phyloP scores from a whole-genome alignment of 2,329 filamentous ascomycete species.

The Talaromyces sp. region DNA sequence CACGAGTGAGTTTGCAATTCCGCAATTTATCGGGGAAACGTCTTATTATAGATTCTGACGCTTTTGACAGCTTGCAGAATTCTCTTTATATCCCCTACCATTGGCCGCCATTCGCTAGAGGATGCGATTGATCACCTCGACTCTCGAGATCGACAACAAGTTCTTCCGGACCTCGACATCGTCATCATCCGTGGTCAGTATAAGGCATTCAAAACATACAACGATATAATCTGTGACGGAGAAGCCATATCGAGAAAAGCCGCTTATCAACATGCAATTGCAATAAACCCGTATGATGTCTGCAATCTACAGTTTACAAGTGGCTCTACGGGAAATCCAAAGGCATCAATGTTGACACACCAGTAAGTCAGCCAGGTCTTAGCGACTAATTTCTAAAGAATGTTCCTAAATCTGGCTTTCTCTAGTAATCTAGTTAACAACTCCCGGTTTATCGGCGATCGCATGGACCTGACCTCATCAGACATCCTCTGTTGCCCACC shows the following conservation, averaged over 20 bases:
- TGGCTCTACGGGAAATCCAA: slow-evolving; percentile 68
- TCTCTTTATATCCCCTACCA: slow-evolving; percentile 65
- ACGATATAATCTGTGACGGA: slow-evolving; percentile 52
- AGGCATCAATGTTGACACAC: slow-evolving; percentile 69
- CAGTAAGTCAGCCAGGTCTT: slow-evolving; percentile 40
- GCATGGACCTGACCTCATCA: slow-evolving; percentile 61
- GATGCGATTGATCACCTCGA: slow-evolving; percentile 53
- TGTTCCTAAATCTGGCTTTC: background rate
- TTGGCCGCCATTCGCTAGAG: slow-evolving; percentile 54
- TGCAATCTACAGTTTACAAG: slow-evolving; percentile 71
- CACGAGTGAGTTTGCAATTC: slow-evolving; percentile 47
- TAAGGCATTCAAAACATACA: slow-evolving; percentile 55
- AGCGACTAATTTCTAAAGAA: too few relatives aligned
- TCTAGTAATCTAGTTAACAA: slow-evolving; percentile 53
- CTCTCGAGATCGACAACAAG: slow-evolving; percentile 24
- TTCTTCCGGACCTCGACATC: slow-evolving; percentile 31
- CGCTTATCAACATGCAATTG: slow-evolving; percentile 49
- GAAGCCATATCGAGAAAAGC: slow-evolving; percentile 44
- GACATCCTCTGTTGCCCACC: slow-evolving; percentile 76
- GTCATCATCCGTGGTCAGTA: slow-evolving; percentile 57
- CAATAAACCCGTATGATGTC: slow-evolving; percentile 60
- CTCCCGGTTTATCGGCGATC: slow-evolving; percentile 65
- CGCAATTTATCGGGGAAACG: background rate
- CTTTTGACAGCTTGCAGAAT: slow-evolving; percentile 57
- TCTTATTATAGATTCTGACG: background rate